Base-by-base conservation (phyloP, 108 stramenopile genomes). In the Parmales sp. region DNA sequence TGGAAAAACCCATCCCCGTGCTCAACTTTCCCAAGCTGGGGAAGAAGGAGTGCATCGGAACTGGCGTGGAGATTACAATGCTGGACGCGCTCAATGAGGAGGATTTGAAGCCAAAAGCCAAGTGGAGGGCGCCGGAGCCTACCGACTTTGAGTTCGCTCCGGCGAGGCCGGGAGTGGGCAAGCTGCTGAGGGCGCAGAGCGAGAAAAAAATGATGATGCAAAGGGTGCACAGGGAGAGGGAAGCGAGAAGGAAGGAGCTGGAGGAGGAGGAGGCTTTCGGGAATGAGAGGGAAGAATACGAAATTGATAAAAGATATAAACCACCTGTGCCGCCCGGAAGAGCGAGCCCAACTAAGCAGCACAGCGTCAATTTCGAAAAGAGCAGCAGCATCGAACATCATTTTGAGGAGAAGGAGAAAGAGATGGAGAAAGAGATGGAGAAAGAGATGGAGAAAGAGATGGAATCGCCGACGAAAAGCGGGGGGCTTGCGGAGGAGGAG, bases 71-170 rank as follows among this genome's bases (percentile, higher is more conserved):
- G 36, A 60, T 60, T 13, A 20, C 16, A 60, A 5, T 60, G 29
- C 28, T 60, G 13, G 54, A 60, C 16, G 54, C 54, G 1, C 54
- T 60, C 11, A 16, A 16, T 13, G 54, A 60, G 29, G 54, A 60
- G 54, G 54, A 60, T 28, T 34, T 60, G 5, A 60, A 60, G 54
- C 54, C 54, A 11, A 60, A 60, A 34, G 36, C 54, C 25, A 60
- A 60, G 31, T 60, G 54, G 54, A 2, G 4, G 4, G 16, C 20
- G 7, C 54, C 54, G 16, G 54, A 28, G 1, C 54, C 54, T 11
- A 19, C 29, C 1, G 54, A 60, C 54, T 60, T 60, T 34, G 54
- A 60, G 0, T 60, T 28, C 54, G 20, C 31, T 11, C 54, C 54
- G 13, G 31, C 29, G 29, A 11, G 54, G 28, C 54, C 54, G 1